phyloP scores from a whole-genome alignment of 805 yeast species.

The Suhomyces sp. region DNA sequence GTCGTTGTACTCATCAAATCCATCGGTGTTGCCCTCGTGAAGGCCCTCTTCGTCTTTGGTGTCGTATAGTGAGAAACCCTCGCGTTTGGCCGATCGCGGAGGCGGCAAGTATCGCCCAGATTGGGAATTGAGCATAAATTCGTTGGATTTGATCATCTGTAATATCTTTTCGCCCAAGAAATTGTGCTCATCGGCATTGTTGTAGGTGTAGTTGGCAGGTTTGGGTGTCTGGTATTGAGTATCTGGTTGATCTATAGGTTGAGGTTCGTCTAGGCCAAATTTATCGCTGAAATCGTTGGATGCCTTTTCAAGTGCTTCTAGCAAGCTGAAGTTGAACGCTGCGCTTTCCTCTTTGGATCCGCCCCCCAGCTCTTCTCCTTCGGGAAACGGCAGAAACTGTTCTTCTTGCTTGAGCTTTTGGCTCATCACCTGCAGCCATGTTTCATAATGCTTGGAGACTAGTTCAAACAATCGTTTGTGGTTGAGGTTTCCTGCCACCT shows the following conservation, averaged over 20 bases:
- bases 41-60: slow-evolving; percentile 41
- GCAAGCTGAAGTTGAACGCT: slow-evolving; percentile 25
- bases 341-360: slow-evolving; percentile 13
- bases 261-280: slow-evolving; percentile 9
- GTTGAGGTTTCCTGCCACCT: slow-evolving; percentile 11
- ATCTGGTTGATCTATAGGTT: too few species aligned
- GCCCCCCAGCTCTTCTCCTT: slow-evolving; percentile 11
- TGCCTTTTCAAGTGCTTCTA: slow-evolving; percentile 32
- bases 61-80: slow-evolving; percentile 34
- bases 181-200: slow-evolving; percentile 4
- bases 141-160: slow-evolving; percentile 18
- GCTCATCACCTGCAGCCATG: slow-evolving; percentile 36
- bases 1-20: slow-evolving; percentile 11
- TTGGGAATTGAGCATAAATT: slow-evolving; percentile 10
- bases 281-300: slow-evolving; percentile 17
- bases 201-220: background rate
- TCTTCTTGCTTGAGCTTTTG: slow-evolving; percentile 24
- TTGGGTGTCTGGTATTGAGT: background rate
- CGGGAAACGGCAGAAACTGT: slow-evolving; percentile 29
- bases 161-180: slow-evolving; percentile 26
- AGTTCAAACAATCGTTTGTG: slow-evolving; percentile 29
- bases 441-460: slow-evolving; percentile 35
- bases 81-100: slow-evolving; percentile 4
- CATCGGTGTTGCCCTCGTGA: slow-evolving; percentile 30
- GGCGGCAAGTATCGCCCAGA: slow-evolving; percentile 1